Evolutionary conservation across 352 stramenopile species (phyloP), one percentile per base, ranked within the genome.

Genomic region (Albugo laibachii): DNA sequence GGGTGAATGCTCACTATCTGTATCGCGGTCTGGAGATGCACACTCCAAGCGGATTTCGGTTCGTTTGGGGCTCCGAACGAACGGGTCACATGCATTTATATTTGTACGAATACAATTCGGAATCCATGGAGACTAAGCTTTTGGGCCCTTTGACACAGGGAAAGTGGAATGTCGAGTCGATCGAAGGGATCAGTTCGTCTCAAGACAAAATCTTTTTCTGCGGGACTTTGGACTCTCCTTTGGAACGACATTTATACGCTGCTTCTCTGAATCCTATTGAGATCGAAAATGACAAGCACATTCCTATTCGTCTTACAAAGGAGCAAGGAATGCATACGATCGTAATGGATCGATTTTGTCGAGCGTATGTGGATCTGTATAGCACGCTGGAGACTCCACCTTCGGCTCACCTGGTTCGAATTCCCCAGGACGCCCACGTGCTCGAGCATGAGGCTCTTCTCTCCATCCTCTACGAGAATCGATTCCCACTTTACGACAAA

Each of bases 11-110:
- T 1, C 85, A 93, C 56, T 92, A 97, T 55, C 63, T 97, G 21
- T 93, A 94, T 49, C 69, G 86, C 39, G 87, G 76, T 47, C 81
- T 94, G 45, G 71, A 89, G 54, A 65, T 56, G 6, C 62, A 77
- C 53, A 69, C 55, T 53, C 74, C 88, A 46, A 73, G 71, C 43
- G 71, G 68, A 5, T 97, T 97, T 61, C 93, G 82, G 14, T 97
- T 97, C 59, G 66, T 97, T 35, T 97, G 93, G 83, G 86, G 73
- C 11, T 95, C 80, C 1, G 92, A 98, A 66, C 63, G 88, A 38
- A 79, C 66, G 21, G 92, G 92, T n/a, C 97, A 80, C 56, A 92
- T 86, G 68, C 92, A 97, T 50, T 58, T 98, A 41, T 97, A 98
- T 64, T 60, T 97, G 47, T 97, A 98, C 61, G 91, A 92, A 49